Evolutionary conservation across 345 rosid species (phyloP), one percentile per base, ranked within the genome.

Genomic region (Melaleuca alternifolia): DNA sequence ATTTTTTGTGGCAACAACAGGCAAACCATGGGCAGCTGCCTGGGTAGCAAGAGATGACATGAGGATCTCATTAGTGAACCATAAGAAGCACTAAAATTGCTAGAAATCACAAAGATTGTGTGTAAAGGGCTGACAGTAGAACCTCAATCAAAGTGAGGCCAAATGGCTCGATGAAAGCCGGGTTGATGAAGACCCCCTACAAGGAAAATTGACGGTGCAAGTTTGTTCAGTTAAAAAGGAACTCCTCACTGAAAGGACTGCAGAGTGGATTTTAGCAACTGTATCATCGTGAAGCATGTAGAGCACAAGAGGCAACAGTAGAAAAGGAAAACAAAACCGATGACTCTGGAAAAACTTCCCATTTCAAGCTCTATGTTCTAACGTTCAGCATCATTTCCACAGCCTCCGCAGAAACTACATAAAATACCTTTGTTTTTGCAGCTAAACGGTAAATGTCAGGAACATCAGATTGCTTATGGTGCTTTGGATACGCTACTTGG

Each of bases 401-500:
- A 33, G 81, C 26, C 41, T 37, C 81, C 37, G 48, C 3, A 7
- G 51, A 21, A 5, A 53, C 37, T 44, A 44, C 24, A 87, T 18
- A 85, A 59, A 41, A 53, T 91, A 96, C 99, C 98, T 98, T 98
- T 30, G 99, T 94, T 89, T 94, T 96, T 87, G 99, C 98, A 57
- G 99, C 99, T 62, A 98, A 92, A 87, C 99, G 96, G 92, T 98
- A 98, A 86, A 98, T 98, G 84, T 96, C 96, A 33, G 96, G 98
- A 91, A 98, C 99, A 87, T 95, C 99, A 50, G 92, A 93, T 91
- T 98, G 99, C 91, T 95, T 98, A 92, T 96, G 99, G 89, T 95
- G 99, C 90, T 98, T 98, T 85, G 99, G 99, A 85, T 98, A 98
- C 16, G 99, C 99, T 54, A 98, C 99, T 95, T 95, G 98, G 84